These are phyloP conservation scores for Apiospora aurea DNA, from an alignment of 2,329 filamentous ascomycete genomes.

Conservation along the genomic window DNA sequence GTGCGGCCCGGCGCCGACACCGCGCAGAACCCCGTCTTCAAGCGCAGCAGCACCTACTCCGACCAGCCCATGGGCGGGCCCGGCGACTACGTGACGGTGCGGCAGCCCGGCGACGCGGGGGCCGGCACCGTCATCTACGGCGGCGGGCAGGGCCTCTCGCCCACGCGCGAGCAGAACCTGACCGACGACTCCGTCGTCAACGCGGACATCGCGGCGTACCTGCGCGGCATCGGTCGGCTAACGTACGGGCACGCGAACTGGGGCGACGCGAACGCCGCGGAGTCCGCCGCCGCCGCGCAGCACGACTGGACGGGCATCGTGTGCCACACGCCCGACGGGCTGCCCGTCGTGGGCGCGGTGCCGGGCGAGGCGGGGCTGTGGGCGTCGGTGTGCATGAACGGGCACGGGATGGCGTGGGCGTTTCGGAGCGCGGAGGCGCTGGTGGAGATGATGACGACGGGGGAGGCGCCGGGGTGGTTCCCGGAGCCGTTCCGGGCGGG, in stretches of 20 bases:
- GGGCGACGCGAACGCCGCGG: background rate
- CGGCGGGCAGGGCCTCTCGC: background rate
- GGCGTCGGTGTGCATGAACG: conserved; percentile 14
- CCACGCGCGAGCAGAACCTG: background rate
- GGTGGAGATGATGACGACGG: conserved; percentile 9
- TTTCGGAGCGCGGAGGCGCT: conserved; percentile 20
- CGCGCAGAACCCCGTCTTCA: background rate
- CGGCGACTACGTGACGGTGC: background rate
- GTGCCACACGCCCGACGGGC: conserved; percentile 9
- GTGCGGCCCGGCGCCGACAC: background rate
- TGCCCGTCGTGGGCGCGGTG: conserved; percentile 4
- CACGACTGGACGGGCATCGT: conserved; percentile 15
- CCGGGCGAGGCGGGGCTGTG: background rate
- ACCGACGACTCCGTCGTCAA: conserved; percentile 14
- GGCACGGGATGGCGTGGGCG: conserved; percentile 17
- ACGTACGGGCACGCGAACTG: conserved; percentile 18
- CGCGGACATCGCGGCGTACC: background rate
- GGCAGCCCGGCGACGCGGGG: background rate
- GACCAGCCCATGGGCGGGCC: background rate
- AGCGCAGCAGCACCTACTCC: background rate
- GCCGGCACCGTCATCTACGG: background rate
- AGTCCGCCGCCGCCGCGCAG: background rate
- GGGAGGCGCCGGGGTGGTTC: conserved; percentile 10
- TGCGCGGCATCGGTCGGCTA: background rate
- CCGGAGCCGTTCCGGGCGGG: conserved; percentile 6